phyloP scores from a whole-genome alignment of 306 rosid genomes.

The Prunus mira region DNA sequence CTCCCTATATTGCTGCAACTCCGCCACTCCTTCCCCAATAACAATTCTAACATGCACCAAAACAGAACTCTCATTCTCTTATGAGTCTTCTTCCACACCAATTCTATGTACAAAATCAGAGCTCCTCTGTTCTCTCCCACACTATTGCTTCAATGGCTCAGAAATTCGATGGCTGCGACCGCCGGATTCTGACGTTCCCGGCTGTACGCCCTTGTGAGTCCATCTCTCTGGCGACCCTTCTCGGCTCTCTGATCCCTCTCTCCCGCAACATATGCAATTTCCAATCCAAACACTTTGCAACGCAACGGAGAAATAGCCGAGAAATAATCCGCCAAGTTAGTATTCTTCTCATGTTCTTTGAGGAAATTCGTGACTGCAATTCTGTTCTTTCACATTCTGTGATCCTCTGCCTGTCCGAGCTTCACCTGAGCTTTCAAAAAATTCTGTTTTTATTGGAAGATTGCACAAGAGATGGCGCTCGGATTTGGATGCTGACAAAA shows the following conservation, averaged over 20 bases:
- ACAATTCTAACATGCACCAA: neutral
- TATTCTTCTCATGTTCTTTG: slow-evolving; percentile 53
- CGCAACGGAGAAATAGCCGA: slow-evolving; percentile 57
- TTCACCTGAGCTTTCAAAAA: slow-evolving; percentile 63
- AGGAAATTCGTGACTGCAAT: slow-evolving; percentile 35
- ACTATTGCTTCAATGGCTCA: slow-evolving; percentile 29
- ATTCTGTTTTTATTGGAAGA: slow-evolving; percentile 60
- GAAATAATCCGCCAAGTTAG: slow-evolving; percentile 57
- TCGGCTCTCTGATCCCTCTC: slow-evolving; percentile 48
- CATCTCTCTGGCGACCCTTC: slow-evolving; percentile 45
- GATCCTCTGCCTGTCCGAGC: slow-evolving; percentile 56
- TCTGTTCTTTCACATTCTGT: slow-evolving; percentile 21
- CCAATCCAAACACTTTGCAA: slow-evolving; percentile 35
- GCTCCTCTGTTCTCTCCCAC: neutral
- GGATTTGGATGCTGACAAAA: slow-evolving; percentile 54
- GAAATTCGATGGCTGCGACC: slow-evolving; percentile 25
- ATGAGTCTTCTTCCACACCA: no score
- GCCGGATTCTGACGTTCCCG: slow-evolving; percentile 63
- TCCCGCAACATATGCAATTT: slow-evolving; percentile 39
- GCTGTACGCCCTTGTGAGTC: slow-evolving; percentile 77
- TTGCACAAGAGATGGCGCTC: slow-evolving; percentile 41
- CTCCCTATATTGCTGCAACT: slow-evolving; percentile 13
- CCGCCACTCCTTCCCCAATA: no score
- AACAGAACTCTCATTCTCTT: neutral
- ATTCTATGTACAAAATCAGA: slow-evolving; percentile 3